Evolutionary conservation across 306 rosid genomes (phyloP).

Genomic region (Vigna hirtella): DNA sequence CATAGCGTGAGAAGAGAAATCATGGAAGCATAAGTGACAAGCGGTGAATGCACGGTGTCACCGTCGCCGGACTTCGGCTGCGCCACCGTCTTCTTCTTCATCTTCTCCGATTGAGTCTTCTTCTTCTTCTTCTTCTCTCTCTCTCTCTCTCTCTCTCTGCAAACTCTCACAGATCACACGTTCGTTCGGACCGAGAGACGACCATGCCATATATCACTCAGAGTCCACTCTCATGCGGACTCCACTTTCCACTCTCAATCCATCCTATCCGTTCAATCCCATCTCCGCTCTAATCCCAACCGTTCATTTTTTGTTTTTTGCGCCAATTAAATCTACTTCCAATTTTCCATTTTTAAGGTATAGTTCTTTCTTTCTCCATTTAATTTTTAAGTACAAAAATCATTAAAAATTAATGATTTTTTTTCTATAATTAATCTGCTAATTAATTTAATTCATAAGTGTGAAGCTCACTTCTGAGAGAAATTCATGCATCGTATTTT

Average conservation of each 20-base stretch:
- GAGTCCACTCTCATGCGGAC: not conserved
- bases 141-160: not conserved
- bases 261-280: not conserved
- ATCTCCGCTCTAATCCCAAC: not conserved
- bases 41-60: constrained; percentile 78
- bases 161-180: not conserved
- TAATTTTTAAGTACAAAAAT: too few relatives aligned
- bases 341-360: too few relatives aligned
- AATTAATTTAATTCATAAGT: too few relatives aligned
- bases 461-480: too few relatives aligned
- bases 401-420: too few relatives aligned
- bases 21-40: constrained; percentile 81
- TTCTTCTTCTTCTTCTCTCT: too few relatives aligned
- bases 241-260: not conserved
- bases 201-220: not conserved
- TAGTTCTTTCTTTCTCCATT: too few relatives aligned
- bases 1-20: constrained; percentile 77
- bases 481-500: too few relatives aligned
- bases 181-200: too few relatives aligned
- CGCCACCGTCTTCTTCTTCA: not conserved
- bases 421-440: too few relatives aligned
- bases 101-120: not conserved
- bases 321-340: too few relatives aligned
- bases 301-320: not conserved
- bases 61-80: too few relatives aligned